Conservation (phyloP, 2,329 filamentous ascomycete genomes). For the Fusarium sterilihyphosum region DNA sequence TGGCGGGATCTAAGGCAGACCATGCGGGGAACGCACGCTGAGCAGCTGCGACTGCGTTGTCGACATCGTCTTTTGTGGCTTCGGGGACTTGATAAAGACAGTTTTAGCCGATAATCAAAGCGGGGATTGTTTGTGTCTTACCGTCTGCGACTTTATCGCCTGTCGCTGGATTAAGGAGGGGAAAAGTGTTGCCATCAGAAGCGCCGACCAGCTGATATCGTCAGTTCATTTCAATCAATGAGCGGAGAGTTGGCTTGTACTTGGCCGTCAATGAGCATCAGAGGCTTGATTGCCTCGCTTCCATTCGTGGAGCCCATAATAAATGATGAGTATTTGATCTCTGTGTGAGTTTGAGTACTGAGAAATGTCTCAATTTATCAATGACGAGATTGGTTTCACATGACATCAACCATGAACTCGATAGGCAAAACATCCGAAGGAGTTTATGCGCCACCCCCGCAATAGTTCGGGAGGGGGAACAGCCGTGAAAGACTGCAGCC, state of each 20-base stretch:
- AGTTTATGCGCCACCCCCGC: neutral
- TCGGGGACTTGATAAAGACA: conserved; percentile 40
- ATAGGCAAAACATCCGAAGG: neutral
- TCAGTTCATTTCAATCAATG: neutral
- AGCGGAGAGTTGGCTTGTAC: neutral
- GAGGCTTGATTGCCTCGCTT: neutral
- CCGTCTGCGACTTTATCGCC: conserved; percentile 27
- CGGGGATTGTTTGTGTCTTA: neutral
- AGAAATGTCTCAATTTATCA: neutral
- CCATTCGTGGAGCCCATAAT: neutral
- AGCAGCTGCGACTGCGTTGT: conserved; percentile 59
- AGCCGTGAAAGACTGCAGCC: neutral
- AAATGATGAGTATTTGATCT: neutral
- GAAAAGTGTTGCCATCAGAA: conserved; percentile 30
- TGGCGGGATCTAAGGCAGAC: conserved; percentile 51
- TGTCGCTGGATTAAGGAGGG: conserved; percentile 32
- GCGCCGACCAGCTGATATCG: conserved; percentile 23
- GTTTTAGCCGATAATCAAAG: neutral
- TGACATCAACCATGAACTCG: neutral
- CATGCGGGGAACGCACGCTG: conserved; percentile 59
- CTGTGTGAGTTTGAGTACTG: too few species aligned
- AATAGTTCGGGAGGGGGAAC: neutral
- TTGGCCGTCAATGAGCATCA: conserved; percentile 32
- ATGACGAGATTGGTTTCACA: conserved; percentile 2
- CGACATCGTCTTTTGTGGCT: conserved; percentile 58